Evolutionary conservation across 1,284 basidiomycete species (phyloP).

Genomic region (Pseudozyma sp.): DNA sequence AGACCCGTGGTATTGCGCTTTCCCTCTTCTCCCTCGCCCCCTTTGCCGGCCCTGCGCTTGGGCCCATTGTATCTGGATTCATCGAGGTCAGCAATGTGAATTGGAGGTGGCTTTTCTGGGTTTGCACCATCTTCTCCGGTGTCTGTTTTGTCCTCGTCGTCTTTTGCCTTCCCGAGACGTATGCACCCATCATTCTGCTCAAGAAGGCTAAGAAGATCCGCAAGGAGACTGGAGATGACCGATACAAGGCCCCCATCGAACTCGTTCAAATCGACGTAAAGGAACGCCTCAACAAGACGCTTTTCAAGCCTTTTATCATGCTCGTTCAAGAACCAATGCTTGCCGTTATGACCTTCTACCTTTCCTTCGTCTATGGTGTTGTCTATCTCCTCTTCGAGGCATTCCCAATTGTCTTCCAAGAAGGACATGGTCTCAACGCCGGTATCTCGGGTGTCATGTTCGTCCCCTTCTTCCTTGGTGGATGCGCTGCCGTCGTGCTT

Average conservation of each 20-base stretch:
- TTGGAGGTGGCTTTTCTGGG: constrained; percentile 84
- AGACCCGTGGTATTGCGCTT: constrained; percentile 77
- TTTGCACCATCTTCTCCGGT: constrained; percentile 77
- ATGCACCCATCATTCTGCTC: constrained; percentile 73
- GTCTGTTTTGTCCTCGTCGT: constrained; percentile 73
- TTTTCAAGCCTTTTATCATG: constrained; percentile 74
- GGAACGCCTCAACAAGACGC: constrained; percentile 73
- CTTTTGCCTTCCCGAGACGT: constrained; percentile 82
- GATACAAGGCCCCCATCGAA: constrained; percentile 71
- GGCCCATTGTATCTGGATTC: constrained; percentile 68
- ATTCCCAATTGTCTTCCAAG: constrained; percentile 66
- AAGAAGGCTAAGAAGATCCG: constrained; percentile 73
- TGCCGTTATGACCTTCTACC: constrained; percentile 77
- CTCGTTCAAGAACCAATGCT: constrained; percentile 83
- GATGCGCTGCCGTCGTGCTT: constrained; percentile 37
- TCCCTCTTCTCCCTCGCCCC: constrained; percentile 80
- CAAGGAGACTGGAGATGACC: constrained; percentile 76
- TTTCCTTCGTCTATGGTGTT: constrained; percentile 79
- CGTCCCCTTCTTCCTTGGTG: constrained; percentile 67
- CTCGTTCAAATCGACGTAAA: constrained; percentile 50
- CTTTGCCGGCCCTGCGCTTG: constrained; percentile 77
- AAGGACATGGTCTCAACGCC: constrained; percentile 61
- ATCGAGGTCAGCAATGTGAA: constrained; percentile 71
- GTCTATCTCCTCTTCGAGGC: constrained; percentile 65
- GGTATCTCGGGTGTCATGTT: constrained; percentile 67